Percentiles rank a stretch among this genome's conserved stretches.
These are phyloP conservation scores for Monosporozyma solicola DNA, from an alignment of 805 yeast genomes.

Conservation along the genomic window DNA sequence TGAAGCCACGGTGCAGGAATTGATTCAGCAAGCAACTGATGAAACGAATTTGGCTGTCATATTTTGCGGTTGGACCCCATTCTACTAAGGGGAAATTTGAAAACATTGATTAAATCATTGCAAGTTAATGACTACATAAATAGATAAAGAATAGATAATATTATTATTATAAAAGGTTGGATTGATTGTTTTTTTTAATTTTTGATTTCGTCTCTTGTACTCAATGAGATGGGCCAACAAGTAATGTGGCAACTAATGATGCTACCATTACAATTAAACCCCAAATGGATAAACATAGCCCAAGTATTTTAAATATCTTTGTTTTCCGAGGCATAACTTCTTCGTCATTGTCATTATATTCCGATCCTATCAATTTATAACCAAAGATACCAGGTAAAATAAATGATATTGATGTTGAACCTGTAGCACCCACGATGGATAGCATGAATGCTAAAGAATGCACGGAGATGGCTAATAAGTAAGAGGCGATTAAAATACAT, in stretches of 20 bases:
- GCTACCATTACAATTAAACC: conserved; percentile 45
- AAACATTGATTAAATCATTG: background rate
- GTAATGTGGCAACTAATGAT: conserved; percentile 35
- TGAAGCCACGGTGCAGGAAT: conserved; percentile 76
- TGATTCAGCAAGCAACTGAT: conserved; percentile 69
- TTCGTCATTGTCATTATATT: conserved; percentile 3
- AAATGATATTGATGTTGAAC: conserved; percentile 71
- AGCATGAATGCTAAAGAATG: conserved; percentile 59
- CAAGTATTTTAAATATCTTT: conserved; percentile 29
- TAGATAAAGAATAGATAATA: background rate
- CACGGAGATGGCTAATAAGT: conserved; percentile 48
- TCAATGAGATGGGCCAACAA: conserved; percentile 21
- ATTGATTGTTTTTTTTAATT: background rate
- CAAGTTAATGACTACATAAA: background rate
- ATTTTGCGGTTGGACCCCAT: conserved; percentile 82
- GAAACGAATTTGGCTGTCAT: conserved; percentile 59
- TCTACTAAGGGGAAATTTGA: conserved; percentile 33
- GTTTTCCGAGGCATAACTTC: conserved; percentile 22
- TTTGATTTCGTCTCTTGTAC: background rate
- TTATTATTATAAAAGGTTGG: background rate
- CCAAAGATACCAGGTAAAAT: conserved; percentile 75
- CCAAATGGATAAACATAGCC: conserved; percentile 38
- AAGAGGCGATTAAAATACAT: conserved; percentile 38
- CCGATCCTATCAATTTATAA: conserved; percentile 29
- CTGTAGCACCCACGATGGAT: conserved; percentile 74